Evolutionary conservation across 192 early-diverging fungal species (phyloP), one percentile per base, ranked within the genome.

Genomic region (Umbelopsis vinacea): DNA sequence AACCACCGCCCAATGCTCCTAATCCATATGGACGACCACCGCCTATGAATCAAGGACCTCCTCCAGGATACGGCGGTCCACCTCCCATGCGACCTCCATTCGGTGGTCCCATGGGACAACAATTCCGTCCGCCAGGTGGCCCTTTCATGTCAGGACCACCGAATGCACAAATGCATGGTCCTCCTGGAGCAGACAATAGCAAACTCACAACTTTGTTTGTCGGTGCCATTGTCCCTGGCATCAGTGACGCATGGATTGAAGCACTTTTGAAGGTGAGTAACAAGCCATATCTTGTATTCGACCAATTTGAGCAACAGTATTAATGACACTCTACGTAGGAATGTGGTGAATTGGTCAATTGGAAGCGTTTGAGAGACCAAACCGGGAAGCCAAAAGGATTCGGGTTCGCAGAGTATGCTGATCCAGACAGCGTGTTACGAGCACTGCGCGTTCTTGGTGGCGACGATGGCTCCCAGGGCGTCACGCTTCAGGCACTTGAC

Each of bases 171-270:
- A 3, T 33, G 14, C 33, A 63, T 63, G 57, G 71, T 63, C 45
- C 68, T 19, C 71, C 75, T 17, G 63, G 68, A 0, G 66, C 66
- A n/a, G 81, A 81, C 23, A 71, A 53, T 54, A 88, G 90, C 24
- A 92, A 90, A 72, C 77, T 91, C 50, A 88, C 87, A 17, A 92
- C 90, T 9, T 67, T 93, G 9, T 93, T 91, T 74, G 86, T 93
- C 53, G 88, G 87, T 35, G 83, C 83, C 5, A 93, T 92, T 68
- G 79, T 89, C 3, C 84, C 90, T 19, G 92, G 91, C 1, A 82
- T 92, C 12, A 83, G 75, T 40, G 91, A 94, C 71, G 83, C 71
- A 6, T 86, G 83, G 78, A 90, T 94, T 71, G 87, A 90, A 68
- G 77, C 81, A 53, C 69, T 94, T 21, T 80, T 94, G 14, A 80